These are phyloP conservation scores for Amanita exitialis DNA, from an alignment of 768 basidiomycete genomes.

Conservation along the genomic window DNA sequence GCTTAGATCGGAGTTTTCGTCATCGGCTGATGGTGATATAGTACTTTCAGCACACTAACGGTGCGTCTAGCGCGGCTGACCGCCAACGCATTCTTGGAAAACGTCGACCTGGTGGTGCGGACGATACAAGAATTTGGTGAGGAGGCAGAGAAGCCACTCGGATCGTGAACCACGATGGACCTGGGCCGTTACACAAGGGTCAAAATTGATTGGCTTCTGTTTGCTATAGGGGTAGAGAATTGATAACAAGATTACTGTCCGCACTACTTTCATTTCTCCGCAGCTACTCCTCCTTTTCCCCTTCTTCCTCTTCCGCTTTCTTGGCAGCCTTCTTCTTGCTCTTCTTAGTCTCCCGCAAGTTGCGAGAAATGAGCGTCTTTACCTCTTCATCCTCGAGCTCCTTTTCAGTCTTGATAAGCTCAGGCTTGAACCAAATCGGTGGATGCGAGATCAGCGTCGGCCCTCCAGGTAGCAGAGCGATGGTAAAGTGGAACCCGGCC, in stretches of 20 bases:
- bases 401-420: conserved; percentile 84
- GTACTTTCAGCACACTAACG: conserved; percentile 70
- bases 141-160: conserved; percentile 33
- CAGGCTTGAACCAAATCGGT: conserved; percentile 89
- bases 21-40: conserved; percentile 16
- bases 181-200: not conserved
- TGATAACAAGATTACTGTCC: not conserved
- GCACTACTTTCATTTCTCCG: not conserved
- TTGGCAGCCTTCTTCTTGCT: conserved; percentile 79
- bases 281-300: conserved; percentile 18
- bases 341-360: conserved; percentile 85
- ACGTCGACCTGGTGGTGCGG: conserved; percentile 75
- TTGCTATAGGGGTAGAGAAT: not conserved
- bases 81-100: conserved; percentile 83
- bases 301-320: conserved; percentile 35
- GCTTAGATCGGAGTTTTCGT: not conserved
- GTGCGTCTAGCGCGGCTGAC: conserved; percentile 78
- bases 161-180: not conserved
- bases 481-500: conserved; percentile 95
- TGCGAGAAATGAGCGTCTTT: conserved; percentile 68
- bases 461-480: conserved; percentile 85
- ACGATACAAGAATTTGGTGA: conserved; percentile 77
- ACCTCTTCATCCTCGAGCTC: conserved; percentile 82
- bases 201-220: not conserved
- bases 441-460: conserved; percentile 81